Evolutionary conservation across 352 stramenopile genomes (phyloP).

Genomic region (Phytophthora vignae): DNA sequence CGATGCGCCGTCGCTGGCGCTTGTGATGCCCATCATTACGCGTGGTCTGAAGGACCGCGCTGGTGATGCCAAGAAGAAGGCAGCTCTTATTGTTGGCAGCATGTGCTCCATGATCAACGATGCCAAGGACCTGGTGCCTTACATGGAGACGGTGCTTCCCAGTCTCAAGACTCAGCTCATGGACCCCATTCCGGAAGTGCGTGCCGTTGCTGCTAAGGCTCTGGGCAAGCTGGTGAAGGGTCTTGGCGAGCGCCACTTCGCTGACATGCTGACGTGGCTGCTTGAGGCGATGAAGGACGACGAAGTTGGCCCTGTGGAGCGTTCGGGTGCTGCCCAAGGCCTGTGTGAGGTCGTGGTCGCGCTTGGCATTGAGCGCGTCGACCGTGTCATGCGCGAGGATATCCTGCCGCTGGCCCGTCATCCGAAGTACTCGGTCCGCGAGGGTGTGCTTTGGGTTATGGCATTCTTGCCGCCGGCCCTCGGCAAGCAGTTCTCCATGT

Average conservation of each 20-base stretch:
- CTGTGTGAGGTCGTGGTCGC: constrained; percentile 96
- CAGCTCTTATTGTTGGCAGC: constrained; percentile 98
- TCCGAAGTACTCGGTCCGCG: constrained; percentile 94
- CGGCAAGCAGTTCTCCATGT: constrained; percentile 92
- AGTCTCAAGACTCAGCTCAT: constrained; percentile 95
- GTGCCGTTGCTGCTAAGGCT: constrained; percentile 95
- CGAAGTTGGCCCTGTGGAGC: constrained; percentile 94
- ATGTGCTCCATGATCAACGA: constrained; percentile 99
- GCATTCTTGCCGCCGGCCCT: constrained; percentile 98
- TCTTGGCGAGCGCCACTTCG: constrained; percentile 96
- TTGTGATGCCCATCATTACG: constrained; percentile 99
- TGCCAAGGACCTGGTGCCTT: constrained; percentile 97
- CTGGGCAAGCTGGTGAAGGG: constrained; percentile 96
- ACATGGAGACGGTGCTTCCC: constrained; percentile 97
- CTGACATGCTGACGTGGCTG: constrained; percentile 97
- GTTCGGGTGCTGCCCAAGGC: constrained; percentile 98
- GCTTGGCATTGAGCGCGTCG: constrained; percentile 80
- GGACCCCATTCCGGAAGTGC: constrained; percentile 96
- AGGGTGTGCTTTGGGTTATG: constrained; percentile 99
- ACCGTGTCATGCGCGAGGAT: constrained; percentile 89
- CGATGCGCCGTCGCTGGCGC: constrained; percentile 98
- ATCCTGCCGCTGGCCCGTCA: constrained; percentile 96
- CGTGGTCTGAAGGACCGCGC: constrained; percentile 97
- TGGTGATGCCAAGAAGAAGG: constrained; percentile 98
- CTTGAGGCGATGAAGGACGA: constrained; percentile 96